These are phyloP conservation scores for Aspergillus olivimuriae DNA, from an alignment of 495 filamentous ascomycete genomes.

Conservation along the genomic window DNA sequence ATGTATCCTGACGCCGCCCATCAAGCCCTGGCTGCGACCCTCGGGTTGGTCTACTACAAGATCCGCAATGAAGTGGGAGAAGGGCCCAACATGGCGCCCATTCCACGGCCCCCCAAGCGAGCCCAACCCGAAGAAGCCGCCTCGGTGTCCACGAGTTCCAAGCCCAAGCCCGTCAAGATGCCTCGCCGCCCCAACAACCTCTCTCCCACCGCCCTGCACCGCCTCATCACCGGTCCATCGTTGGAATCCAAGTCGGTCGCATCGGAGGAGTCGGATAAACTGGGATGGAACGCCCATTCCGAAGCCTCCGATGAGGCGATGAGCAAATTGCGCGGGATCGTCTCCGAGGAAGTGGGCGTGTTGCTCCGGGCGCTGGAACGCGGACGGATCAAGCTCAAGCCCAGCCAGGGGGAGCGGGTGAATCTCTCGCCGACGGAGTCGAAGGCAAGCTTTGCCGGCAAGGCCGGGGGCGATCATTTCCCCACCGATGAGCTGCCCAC, in stretches of 20 bases:
- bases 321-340: constrained; percentile 33
- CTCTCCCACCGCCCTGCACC: constrained; percentile 29
- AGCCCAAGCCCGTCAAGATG: constrained; percentile 35
- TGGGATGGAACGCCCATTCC: constrained; percentile 35
- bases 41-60: constrained; percentile 37
- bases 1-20: constrained; percentile 34
- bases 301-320: constrained; percentile 35
- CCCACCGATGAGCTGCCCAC: constrained; percentile 21
- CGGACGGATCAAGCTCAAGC: constrained; percentile 28
- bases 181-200: constrained; percentile 26
- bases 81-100: constrained; percentile 18
- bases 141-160: constrained; percentile 22
- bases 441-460: constrained; percentile 15
- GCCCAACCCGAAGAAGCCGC: constrained; percentile 31
- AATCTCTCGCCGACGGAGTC: constrained; percentile 30
- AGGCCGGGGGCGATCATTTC: constrained; percentile 11
- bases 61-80: constrained; percentile 39
- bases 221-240: constrained; percentile 29
- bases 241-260: constrained; percentile 30
- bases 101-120: constrained; percentile 30
- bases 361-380: constrained; percentile 33
- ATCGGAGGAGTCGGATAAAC: constrained; percentile 31
- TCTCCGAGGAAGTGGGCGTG: constrained; percentile 30
- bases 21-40: constrained; percentile 35
- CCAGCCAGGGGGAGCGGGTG: constrained; percentile 27